Percentiles rank a stretch among this genome's conserved stretches.
Conservation (phyloP, 805 yeast species). For the Yarrowia osloensis region DNA sequence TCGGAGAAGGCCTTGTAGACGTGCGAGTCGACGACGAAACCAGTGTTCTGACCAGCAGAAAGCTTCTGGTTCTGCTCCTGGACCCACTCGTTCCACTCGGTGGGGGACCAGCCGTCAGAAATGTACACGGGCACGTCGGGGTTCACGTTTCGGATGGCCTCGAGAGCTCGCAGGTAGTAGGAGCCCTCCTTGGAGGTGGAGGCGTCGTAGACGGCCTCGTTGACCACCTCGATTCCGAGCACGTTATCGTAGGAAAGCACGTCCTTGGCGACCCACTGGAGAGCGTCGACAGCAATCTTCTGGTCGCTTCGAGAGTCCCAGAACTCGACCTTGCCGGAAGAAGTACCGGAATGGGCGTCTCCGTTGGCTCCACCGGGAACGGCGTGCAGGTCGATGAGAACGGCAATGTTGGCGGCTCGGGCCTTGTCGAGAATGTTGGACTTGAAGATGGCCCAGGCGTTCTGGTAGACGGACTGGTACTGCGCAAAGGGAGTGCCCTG, state of each 20-base stretch:
- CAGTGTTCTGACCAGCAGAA: constrained; percentile 45
- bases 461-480: constrained; percentile 57
- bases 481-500: constrained; percentile 63
- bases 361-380: constrained; percentile 91
- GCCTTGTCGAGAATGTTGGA: constrained; percentile 60
- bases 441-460: constrained; percentile 63
- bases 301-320: constrained; percentile 52
- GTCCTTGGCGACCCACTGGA: constrained; percentile 65
- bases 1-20: constrained; percentile 84
- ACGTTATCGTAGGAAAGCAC: constrained; percentile 62
- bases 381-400: constrained; percentile 83
- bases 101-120: constrained; percentile 94
- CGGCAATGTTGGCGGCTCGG: constrained; percentile 60
- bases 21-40: constrained; percentile 80
- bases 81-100: constrained; percentile 73
- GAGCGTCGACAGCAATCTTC: constrained; percentile 51
- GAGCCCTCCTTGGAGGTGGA: constrained; percentile 39
- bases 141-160: constrained; percentile 59
- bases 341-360: constrained; percentile 79
- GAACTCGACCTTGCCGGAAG: constrained; percentile 59
- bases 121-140: constrained; percentile 66
- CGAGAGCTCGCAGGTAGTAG: constrained; percentile 68
- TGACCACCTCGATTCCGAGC: constrained; percentile 80
- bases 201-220: constrained; percentile 71
- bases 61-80: constrained; percentile 41